Evolutionary conservation across 2,329 filamentous ascomycete genomes (phyloP).

Genomic region (Trichocomaceae sp.): DNA sequence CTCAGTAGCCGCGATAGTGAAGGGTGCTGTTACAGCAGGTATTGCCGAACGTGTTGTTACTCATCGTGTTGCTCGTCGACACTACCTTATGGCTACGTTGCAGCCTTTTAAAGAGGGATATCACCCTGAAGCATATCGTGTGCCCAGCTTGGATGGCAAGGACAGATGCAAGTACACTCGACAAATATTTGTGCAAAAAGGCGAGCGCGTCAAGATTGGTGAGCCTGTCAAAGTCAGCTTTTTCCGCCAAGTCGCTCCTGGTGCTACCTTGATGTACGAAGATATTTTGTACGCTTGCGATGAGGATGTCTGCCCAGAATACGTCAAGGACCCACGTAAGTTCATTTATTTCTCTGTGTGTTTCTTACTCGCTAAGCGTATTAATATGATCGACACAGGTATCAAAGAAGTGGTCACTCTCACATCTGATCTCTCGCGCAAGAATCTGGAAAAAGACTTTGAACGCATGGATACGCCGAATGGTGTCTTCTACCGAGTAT

Average conservation of each 20-base stretch:
- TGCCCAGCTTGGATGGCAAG: slow-evolving; percentile 91
- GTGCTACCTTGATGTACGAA: slow-evolving; percentile 98
- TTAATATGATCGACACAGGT: slow-evolving; percentile 52
- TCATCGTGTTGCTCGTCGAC: slow-evolving; percentile 89
- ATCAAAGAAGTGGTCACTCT: slow-evolving; percentile 99
- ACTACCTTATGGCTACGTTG: slow-evolving; percentile 98
- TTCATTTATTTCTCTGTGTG: neutral
- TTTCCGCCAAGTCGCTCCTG: slow-evolving; percentile 94
- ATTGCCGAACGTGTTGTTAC: slow-evolving; percentile 97
- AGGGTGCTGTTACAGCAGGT: slow-evolving; percentile 93
- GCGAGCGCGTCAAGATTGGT: slow-evolving; percentile 97
- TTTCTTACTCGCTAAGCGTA: neutral
- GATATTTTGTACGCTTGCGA: slow-evolving; percentile 97
- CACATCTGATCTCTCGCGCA: slow-evolving; percentile 91
- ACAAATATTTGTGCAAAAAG: slow-evolving; percentile 98
- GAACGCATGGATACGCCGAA: slow-evolving; percentile 99
- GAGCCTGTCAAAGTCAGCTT: slow-evolving; percentile 98
- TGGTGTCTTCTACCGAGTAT: slow-evolving; percentile 82
- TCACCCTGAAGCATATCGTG: slow-evolving; percentile 95
- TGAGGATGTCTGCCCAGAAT: slow-evolving; percentile 95
- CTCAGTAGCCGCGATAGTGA: slow-evolving; percentile 96
- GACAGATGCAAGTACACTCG: slow-evolving; percentile 98
- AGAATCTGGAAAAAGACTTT: slow-evolving; percentile 98
- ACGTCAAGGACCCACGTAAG: slow-evolving; percentile 98
- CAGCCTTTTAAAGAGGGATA: slow-evolving; percentile 99